Evolutionary conservation across 1,284 basidiomycete species (phyloP).

Genomic region (Apiotrichum akiyoshidainum): DNA sequence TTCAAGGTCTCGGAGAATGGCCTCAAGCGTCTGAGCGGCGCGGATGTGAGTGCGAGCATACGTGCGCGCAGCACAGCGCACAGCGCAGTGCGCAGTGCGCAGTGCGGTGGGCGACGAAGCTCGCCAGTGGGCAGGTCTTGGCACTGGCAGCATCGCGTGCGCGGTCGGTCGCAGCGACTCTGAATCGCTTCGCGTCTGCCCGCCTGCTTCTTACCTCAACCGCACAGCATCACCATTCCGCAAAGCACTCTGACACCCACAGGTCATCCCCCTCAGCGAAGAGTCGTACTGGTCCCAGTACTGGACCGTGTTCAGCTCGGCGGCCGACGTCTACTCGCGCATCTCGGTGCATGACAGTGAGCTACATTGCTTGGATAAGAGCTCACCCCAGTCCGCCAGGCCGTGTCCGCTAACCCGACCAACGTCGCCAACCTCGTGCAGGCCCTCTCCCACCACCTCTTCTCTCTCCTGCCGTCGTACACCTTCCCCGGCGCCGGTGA

Average conservation of each 20-base stretch:
- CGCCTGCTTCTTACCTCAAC: too few species aligned
- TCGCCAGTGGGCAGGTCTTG: too few species aligned
- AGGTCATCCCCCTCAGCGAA: constrained; percentile 72
- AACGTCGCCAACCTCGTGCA: constrained; percentile 78
- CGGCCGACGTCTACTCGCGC: constrained; percentile 81
- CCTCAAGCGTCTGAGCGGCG: constrained; percentile 67
- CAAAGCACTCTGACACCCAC: neutral
- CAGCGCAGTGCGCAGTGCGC: too few species aligned
- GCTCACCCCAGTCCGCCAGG: constrained; percentile 63
- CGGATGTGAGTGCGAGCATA: constrained; percentile 59
- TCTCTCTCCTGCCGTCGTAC: constrained; percentile 74
- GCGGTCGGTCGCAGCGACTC: too few species aligned
- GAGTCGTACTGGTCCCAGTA: constrained; percentile 79
- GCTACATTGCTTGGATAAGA: constrained; percentile 35
- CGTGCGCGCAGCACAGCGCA: neutral
- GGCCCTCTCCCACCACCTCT: constrained; percentile 69
- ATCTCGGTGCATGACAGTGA: constrained; percentile 79
- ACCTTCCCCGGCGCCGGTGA: constrained; percentile 63
- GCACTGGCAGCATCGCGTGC: neutral
- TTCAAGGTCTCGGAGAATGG: constrained; percentile 78
- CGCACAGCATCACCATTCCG: too few species aligned
- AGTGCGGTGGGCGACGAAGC: neutral
- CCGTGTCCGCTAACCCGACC: constrained; percentile 72
- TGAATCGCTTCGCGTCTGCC: too few species aligned
- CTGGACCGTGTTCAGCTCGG: constrained; percentile 74